Evolutionary conservation across 345 rosid species (phyloP), one percentile per base, ranked within the genome.

Genomic region (Bretschneidera sinensis): DNA sequence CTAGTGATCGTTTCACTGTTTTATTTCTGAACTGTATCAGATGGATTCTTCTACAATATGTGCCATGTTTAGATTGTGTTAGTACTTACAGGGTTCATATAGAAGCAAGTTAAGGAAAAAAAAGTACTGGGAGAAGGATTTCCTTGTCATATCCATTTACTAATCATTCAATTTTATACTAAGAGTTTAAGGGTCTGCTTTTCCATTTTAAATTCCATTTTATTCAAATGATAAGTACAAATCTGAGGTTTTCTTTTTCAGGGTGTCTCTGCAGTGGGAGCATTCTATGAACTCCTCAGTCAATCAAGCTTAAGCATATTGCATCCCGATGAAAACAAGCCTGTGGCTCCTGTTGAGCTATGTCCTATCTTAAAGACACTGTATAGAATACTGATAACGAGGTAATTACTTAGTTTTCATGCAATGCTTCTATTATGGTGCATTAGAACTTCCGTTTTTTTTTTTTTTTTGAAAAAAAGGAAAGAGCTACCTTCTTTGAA

Each of bases 221-320:
- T n/a, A n/a, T n/a, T n/a, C n/a, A n/a, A n/a, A n/a, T n/a, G n/a
- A n/a, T n/a, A n/a, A n/a, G n/a, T n/a, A n/a, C n/a, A n/a, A n/a
- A n/a, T 13, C 45, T 39, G 45, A 39, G 19, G 8, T 14, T 45
- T 58, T 43, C 21, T 55, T 50, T 71, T 71, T 39, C 71, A 87
- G 95, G 95, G 95, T 35, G 95, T 87, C 33, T 87, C 95, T 14
- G 95, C 95, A 1, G 86, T 85, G 18, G 76, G 74, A 60, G 95
- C 95, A 48, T 87, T 87, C 66, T 87, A 84, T 49, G 84, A 81
- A 70, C 83, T 87, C 18, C 76, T 87, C 51, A 85, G 91, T 57
- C 88, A 85, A 68, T 61, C 75, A 31, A 77, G 84, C 75, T 55
- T 87, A 64, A 87, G 83, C 39, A 74, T 87, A 59, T 61, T 83